phyloP scores from a whole-genome alignment of 805 yeast genomes.

The Myxozyma monticola region DNA sequence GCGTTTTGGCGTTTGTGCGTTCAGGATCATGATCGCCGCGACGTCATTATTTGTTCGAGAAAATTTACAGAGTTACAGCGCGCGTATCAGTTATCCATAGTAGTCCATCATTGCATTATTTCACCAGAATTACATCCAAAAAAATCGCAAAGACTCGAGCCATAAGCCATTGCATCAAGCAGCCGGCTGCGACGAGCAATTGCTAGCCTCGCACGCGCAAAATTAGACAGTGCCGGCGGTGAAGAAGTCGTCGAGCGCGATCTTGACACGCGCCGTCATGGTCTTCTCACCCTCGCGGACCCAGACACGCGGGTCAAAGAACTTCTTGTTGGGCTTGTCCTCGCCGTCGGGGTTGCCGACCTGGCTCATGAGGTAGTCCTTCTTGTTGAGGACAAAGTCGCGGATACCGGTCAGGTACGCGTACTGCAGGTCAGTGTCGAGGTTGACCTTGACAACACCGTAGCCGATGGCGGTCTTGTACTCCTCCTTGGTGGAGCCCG shows the following conservation, averaged over 20 bases:
- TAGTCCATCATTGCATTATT: too few relatives aligned
- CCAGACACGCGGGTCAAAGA: conserved; percentile 99
- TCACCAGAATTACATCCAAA: too few relatives aligned
- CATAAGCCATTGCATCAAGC: too few relatives aligned
- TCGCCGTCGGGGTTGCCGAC: conserved; percentile 99
- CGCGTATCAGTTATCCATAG: too few relatives aligned
- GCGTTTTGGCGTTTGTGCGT: too few relatives aligned
- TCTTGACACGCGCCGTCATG: conserved; percentile 81
- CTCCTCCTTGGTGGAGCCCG: conserved; percentile 92
- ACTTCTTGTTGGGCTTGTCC: conserved; percentile 99
- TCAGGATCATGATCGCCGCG: too few relatives aligned
- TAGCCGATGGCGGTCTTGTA: conserved; percentile 83
- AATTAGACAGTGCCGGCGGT: conserved; percentile 26
- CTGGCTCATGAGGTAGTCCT: conserved; percentile 83
- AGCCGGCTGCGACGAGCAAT: too few relatives aligned
- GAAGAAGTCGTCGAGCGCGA: conserved; percentile 82
- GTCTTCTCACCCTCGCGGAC: conserved; percentile 99
- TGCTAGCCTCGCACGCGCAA: background rate
- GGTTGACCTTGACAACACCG: conserved; percentile 99
- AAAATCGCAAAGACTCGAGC: too few relatives aligned
- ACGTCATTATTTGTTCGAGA: too few relatives aligned
- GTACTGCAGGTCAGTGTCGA: conserved; percentile 98
- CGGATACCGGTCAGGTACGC: conserved; percentile 97
- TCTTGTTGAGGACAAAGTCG: conserved; percentile 93
- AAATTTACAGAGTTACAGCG: too few relatives aligned